Evolutionary conservation across 768 basidiomycete species (phyloP).

Genomic region (Favolaschia claudopus): DNA sequence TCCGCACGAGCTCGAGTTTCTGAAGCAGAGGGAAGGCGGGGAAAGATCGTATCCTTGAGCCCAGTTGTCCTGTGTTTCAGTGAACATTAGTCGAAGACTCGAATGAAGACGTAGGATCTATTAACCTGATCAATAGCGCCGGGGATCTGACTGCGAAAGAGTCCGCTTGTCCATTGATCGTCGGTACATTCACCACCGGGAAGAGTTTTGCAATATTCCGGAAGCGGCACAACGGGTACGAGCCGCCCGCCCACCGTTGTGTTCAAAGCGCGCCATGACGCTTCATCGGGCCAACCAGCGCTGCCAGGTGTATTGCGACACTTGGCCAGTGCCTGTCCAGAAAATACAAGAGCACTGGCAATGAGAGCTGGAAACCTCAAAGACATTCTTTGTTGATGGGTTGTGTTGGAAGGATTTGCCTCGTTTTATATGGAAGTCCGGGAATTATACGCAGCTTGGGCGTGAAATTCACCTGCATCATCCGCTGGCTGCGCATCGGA

Average conservation of each 20-base stretch:
- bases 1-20: constrained; percentile 36
- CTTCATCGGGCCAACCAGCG: background rate
- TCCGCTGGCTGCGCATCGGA: too few relatives aligned
- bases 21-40: background rate
- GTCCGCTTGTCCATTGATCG: constrained; percentile 3
- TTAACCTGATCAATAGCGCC: constrained; percentile 10
- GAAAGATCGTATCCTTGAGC: background rate
- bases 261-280: too few relatives aligned
- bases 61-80: constrained; percentile 8
- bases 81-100: background rate
- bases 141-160: background rate
- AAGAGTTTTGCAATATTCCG: background rate
- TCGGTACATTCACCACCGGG: constrained; percentile 5
- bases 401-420: too few relatives aligned
- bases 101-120: background rate
- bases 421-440: too few relatives aligned
- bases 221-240: background rate
- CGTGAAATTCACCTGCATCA: too few relatives aligned
- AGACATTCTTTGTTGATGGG: too few relatives aligned
- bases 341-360: too few relatives aligned
- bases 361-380: too few relatives aligned
- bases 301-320: background rate
- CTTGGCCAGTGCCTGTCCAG: too few relatives aligned
- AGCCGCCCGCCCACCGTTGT: constrained; percentile 5
- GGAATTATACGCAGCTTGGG: too few relatives aligned